Conservation (phyloP, 495 filamentous ascomycete genomes). For the Bombardia bombarda region DNA sequence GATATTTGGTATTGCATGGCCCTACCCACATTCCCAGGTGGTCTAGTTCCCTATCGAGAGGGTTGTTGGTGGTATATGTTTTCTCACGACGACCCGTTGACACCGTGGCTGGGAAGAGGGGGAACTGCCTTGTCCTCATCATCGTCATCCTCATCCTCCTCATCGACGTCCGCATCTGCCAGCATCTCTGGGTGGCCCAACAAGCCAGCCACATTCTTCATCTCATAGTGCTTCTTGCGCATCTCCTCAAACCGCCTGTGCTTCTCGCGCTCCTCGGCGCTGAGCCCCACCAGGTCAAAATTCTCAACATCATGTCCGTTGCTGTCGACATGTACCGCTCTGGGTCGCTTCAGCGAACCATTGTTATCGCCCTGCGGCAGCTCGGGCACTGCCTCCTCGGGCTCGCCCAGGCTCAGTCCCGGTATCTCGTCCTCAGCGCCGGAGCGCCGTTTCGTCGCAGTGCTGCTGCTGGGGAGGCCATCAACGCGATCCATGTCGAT, state of each 20-base stretch:
- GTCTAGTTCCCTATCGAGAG: too few species aligned
- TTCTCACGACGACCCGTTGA: slow-evolving; percentile 19
- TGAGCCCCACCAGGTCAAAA: slow-evolving; percentile 52
- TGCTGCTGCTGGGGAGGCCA: slow-evolving; percentile 16
- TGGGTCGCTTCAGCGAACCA: slow-evolving; percentile 26
- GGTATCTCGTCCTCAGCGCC: slow-evolving; percentile 68
- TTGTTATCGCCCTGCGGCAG: slow-evolving; percentile 22
- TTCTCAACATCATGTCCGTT: slow-evolving; percentile 46
- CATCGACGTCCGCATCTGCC: slow-evolving; percentile 24
- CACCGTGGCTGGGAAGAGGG: slow-evolving; percentile 17
- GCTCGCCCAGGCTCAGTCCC: slow-evolving; percentile 86
- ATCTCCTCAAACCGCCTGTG: slow-evolving; percentile 84
- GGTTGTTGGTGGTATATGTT: too few species aligned
- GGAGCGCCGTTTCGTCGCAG: slow-evolving; percentile 2
- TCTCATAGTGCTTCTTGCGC: slow-evolving; percentile 95
- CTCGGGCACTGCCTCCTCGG: slow-evolving; percentile 61
- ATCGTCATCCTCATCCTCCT: slow-evolving; percentile 7
- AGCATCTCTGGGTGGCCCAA: slow-evolving; percentile 61
- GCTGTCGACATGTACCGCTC: slow-evolving; percentile 61
- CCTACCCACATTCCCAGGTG: too few species aligned
- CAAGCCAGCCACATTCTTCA: slow-evolving; percentile 87
- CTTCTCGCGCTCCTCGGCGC: slow-evolving; percentile 76
- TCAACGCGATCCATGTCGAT: slow-evolving; percentile 28
- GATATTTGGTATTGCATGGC: too few species aligned
- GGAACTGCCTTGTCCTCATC: slow-evolving; percentile 16